These are phyloP conservation scores for Colletotrichum siamense DNA, from an alignment of 2,329 filamentous ascomycete genomes.

Conservation along the genomic window DNA sequence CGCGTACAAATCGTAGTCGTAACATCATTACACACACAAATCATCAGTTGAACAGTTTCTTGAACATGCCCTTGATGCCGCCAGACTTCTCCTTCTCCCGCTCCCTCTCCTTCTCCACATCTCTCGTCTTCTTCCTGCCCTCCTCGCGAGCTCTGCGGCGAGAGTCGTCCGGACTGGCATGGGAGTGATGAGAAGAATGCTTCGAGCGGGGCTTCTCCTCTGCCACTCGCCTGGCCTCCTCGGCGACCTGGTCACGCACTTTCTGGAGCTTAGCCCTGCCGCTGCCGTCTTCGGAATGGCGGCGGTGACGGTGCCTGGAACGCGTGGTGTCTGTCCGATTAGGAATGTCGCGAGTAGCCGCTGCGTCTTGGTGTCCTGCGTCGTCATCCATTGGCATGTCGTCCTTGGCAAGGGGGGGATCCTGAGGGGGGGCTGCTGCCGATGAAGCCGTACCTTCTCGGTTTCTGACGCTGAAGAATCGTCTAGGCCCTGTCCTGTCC, in stretches of 20 bases:
- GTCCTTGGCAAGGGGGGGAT: slow-evolving; percentile 24
- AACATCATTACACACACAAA: slow-evolving; percentile 10
- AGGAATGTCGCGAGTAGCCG: slow-evolving; percentile 29
- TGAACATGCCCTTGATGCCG: slow-evolving; percentile 41
- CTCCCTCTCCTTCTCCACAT: slow-evolving; percentile 31
- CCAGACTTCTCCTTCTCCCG: slow-evolving; percentile 31
- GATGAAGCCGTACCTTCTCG: slow-evolving; percentile 36
- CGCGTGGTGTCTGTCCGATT: slow-evolving; percentile 37
- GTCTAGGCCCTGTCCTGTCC: slow-evolving; percentile 36
- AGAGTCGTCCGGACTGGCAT: slow-evolving; percentile 21
- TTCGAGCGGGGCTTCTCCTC: slow-evolving; percentile 33
- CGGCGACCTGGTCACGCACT: slow-evolving; percentile 27
- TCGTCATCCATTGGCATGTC: slow-evolving; percentile 19
- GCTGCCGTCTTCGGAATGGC: slow-evolving; percentile 32
- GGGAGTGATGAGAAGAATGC: slow-evolving; percentile 20
- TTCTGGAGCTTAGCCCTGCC: slow-evolving; percentile 27
- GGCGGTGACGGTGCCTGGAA: slow-evolving; percentile 28
- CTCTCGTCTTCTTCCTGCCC: neutral
- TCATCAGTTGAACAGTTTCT: slow-evolving; percentile 39
- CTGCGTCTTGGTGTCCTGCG: slow-evolving; percentile 26
- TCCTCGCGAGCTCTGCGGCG: neutral
- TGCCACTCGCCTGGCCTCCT: slow-evolving; percentile 13
- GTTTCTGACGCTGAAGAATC: slow-evolving; percentile 47
- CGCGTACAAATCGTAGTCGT: slow-evolving; percentile 32
- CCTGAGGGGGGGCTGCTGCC: slow-evolving; percentile 21